Evolutionary conservation across 441 rosid species (phyloP), one percentile per base, ranked within the genome.

Genomic region (Mallotus repandus): DNA sequence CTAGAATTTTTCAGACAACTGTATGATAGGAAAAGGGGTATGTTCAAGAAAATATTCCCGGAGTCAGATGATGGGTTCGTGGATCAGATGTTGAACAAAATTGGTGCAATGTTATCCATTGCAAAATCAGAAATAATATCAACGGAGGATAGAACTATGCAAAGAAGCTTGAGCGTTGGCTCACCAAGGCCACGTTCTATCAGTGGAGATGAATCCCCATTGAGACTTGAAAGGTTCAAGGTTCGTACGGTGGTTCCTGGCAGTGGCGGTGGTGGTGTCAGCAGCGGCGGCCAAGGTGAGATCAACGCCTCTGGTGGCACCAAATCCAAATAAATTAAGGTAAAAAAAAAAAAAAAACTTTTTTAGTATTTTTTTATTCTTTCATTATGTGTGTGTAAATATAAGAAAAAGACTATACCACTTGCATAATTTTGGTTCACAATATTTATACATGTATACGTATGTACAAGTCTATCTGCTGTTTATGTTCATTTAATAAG

Each of bases 121-220:
- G 67, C n/a, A 72, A 72, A 32, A 60, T 35, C 58, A n/a, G 50
- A 13, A 35, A 22, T 35, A 25, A 25, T 25, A 25, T 25, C 29
- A 38, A 41, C 22, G 25, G 54, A 13, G 9, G 72, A 43, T 69
- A 59, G 49, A 22, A 65, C 56, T 2, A 29, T 82, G 77, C 68
- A 50, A 32, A 74, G 87, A 68, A 84, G 84, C 58, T 66, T 72
- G 58, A 82, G 87, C 68, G 73, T 78, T 56, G 87, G 84, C 10
- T 84, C 81, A 9, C 77, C 70, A 0, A 49, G 74, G 41, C 14
- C 41, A 5, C 45, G 63, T 29, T 60, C 63, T 8, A 68, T 50
- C 2, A 54, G 64, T n/a, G 74, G 76, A 13, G 80, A 60, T 18
- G 69, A 68, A 19, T 22, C 45, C 29, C 69, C 76, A 1, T 10